Percentiles rank a stretch among this genome's conserved stretches.
Conservation (phyloP, 2,329 filamentous ascomycete species). For the Aspergillus terreus region DNA sequence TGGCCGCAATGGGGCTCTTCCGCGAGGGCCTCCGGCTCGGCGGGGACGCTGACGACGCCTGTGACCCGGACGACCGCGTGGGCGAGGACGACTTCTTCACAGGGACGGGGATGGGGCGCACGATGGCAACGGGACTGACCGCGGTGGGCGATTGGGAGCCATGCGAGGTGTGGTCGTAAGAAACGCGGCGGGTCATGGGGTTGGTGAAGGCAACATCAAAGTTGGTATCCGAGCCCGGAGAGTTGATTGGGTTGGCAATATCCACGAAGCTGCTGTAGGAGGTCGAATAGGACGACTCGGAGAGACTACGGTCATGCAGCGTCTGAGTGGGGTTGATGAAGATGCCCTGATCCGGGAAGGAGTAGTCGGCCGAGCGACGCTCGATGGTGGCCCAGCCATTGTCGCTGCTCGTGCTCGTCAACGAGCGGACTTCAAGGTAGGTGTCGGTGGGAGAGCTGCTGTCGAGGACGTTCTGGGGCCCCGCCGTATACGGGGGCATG, state of each 20-base stretch:
- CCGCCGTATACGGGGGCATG: slow-evolving; percentile 34
- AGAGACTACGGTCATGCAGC: slow-evolving; percentile 80
- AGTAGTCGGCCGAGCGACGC: slow-evolving; percentile 67
- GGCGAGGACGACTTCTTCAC: slow-evolving; percentile 48
- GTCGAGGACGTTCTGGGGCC: slow-evolving; percentile 40
- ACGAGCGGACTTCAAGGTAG: slow-evolving; percentile 80
- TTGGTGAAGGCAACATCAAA: slow-evolving; percentile 53
- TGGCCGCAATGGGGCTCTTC: slow-evolving; percentile 73
- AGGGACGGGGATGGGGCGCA: slow-evolving; percentile 60
- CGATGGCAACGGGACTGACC: slow-evolving; percentile 65
- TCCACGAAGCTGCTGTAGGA: slow-evolving; percentile 81
- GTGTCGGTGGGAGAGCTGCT: slow-evolving; percentile 70
- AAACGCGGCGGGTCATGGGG: slow-evolving; percentile 36
- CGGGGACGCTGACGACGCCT: slow-evolving; percentile 62
- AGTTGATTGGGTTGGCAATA: slow-evolving; percentile 74
- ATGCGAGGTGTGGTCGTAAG: slow-evolving; percentile 40
- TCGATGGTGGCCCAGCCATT: slow-evolving; percentile 85
- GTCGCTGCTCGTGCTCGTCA: slow-evolving; percentile 75
- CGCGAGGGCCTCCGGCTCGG: slow-evolving; percentile 62
- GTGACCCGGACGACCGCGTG: slow-evolving; percentile 59
- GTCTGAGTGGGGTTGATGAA: slow-evolving; percentile 93
- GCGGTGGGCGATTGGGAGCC: slow-evolving; percentile 43
- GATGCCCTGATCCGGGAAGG: slow-evolving; percentile 57
- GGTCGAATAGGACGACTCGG: slow-evolving; percentile 75
- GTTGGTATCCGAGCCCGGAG: slow-evolving; percentile 74